Conservation (phyloP, 1,139 yeast genomes). For the Yamadazyma aaseri region DNA sequence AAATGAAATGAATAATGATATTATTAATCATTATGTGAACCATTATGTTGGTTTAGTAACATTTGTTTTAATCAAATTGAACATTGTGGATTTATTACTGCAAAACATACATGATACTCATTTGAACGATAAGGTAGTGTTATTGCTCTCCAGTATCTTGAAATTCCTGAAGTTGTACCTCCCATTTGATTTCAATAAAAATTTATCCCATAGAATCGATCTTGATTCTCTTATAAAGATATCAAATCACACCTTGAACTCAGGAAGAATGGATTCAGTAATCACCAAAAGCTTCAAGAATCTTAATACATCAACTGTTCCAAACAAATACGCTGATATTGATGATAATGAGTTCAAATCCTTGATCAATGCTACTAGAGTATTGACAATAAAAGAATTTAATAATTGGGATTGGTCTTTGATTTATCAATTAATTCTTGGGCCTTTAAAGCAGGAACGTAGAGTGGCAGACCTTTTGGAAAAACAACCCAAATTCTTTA, state of each 20-base stretch:
- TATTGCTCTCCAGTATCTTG: slow-evolving; percentile 61
- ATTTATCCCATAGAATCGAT: slow-evolving; percentile 12
- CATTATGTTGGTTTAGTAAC: slow-evolving; percentile 67
- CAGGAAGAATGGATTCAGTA: background rate
- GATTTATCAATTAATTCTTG: slow-evolving; percentile 60
- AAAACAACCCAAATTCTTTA: slow-evolving; percentile 78
- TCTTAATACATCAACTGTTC: background rate
- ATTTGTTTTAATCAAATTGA: slow-evolving; percentile 54
- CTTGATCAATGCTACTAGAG: slow-evolving; percentile 65
- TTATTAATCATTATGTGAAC: slow-evolving; percentile 26
- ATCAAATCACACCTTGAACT: slow-evolving; percentile 12
- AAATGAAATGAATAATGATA: slow-evolving; percentile 18
- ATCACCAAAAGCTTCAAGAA: background rate
- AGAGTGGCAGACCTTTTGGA: slow-evolving; percentile 76
- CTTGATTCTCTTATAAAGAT: slow-evolving; percentile 14
- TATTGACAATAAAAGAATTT: slow-evolving; percentile 74
- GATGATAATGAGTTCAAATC: slow-evolving; percentile 73
- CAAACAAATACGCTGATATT: slow-evolving; percentile 25
- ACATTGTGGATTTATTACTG: slow-evolving; percentile 53
- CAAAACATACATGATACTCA: slow-evolving; percentile 34
- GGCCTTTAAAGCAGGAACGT: slow-evolving; percentile 72
- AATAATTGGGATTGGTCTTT: slow-evolving; percentile 81
- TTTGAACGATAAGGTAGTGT: slow-evolving; percentile 55
- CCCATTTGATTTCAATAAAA: slow-evolving; percentile 35
- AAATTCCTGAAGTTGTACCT: slow-evolving; percentile 54